Base-by-base conservation (phyloP, 2,329 filamentous ascomycete genomes). In the Sporothrix curviconia region DNA sequence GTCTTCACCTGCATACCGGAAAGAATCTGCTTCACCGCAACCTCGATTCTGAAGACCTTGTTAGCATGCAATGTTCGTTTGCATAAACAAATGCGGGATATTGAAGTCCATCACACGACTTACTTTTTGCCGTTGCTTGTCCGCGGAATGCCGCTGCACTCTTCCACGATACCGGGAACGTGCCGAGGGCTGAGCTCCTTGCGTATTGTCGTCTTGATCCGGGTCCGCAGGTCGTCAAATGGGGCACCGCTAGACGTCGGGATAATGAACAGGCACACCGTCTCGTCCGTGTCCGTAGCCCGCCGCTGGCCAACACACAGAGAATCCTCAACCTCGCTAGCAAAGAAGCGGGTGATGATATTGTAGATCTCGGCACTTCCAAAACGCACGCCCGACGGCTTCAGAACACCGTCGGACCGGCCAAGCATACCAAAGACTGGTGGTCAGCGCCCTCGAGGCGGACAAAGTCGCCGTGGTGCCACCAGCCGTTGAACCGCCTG, bases 301-400 rank as follows among this genome's bases (percentile, higher is more conserved):
- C 84, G 80, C 57, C 91, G 77, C 3, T 90, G 79, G 0, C 94
- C 92, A 36, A 97, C 84, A 67, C 92, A 97, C 2, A 97, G 78
- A 0, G 90, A 89, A 66, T 99, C 92, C 59, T 90, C 86, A 17
- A 97, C 77, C 57, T 92, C 82, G 11, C 79, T 74, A 0, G 85
- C 81, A 65, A 96, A 96, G 71, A 91, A 87, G 63, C 89, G 84
- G 1, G 94, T 82, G 28, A 97, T 75, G n/a, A 96, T 79, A 68
- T 96, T 96, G 72, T 97, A 97, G 19, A 99, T 96, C 75, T 99
- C 94, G 0, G 92, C 91, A 32, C 86, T 91, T 4, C 92, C 92
- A 67, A 99, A 97, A 0, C 92, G 79, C 17, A 99, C 90, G 2
- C 94, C 94, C 0, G 87, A 83, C 0, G 94, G 94, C 69, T 99